Base-by-base conservation (phyloP, 257 asterid species). In the Solanum pinnatisectum region DNA sequence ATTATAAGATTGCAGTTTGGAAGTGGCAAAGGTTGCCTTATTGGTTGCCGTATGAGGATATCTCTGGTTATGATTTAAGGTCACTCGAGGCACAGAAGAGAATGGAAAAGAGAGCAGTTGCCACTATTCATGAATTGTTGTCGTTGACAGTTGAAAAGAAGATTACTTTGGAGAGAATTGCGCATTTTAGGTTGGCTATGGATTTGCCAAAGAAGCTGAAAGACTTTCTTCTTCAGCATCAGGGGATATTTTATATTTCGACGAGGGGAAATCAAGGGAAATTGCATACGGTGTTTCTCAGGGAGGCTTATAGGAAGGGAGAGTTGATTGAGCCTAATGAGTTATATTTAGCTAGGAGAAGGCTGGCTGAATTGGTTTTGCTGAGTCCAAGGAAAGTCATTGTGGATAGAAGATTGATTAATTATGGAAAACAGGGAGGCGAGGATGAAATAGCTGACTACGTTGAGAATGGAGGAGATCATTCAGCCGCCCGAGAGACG, bases 1-100 rank as follows among this genome's bases (percentile, higher is more conserved):
- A 94, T 89, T 94, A 92, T 90, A 95, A 91, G 92, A 96, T 94
- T 56, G 98, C 98, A 1, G 93, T 96, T 36, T 95, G 99, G 99
- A 95, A 96, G 56, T 95, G 99, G 99, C 98, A 96, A 93, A 94
- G 98, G 92, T 85, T 95, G 89, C 99, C 99, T 6, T 96, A 96
- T 87, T 96, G 99, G 98, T 96, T 98, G 6, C 99, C 99, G 0
- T 95, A 95, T 68, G 99, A 95, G 90, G 94, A 96, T 79, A 88
- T 94, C 20, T 94, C 96, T 0, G 97, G 96, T 72, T 95, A 94
- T 59, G 99, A 96, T 88, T 88, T 95, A 91, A 92, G 98, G 89
- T 95, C 99, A 5, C 88, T 96, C 36, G 99, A 96, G 91, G 98
- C 99, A 7, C 98, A 95, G 56, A 95, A 91, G 92, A 91, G 98